Evolutionary conservation across 2,329 filamentous ascomycete genomes (phyloP).

Genomic region (Sphaerulina populicola): DNA sequence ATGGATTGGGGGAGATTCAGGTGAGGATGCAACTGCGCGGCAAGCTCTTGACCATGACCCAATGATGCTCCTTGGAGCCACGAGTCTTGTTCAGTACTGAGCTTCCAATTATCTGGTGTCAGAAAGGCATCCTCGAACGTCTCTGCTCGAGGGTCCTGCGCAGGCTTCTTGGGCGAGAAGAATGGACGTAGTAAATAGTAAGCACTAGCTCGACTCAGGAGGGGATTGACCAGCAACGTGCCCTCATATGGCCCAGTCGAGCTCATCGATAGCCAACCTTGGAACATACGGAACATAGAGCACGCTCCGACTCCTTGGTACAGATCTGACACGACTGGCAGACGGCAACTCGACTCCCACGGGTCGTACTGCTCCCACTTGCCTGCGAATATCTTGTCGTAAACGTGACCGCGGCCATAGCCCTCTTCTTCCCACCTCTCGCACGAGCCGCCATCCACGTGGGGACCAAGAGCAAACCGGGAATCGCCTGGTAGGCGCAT

Average conservation of each 20-base stretch:
- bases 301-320: slow-evolving; percentile 77
- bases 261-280: slow-evolving; percentile 81
- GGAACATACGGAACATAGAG: slow-evolving; percentile 78
- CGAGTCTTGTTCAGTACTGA: slow-evolving; percentile 47
- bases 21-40: slow-evolving; percentile 58
- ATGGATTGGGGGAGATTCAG: slow-evolving; percentile 59
- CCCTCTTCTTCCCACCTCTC: slow-evolving; percentile 52
- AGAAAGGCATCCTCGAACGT: slow-evolving; percentile 40
- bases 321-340: slow-evolving; percentile 61
- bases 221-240: slow-evolving; percentile 72
- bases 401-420: slow-evolving; percentile 56
- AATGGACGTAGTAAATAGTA: slow-evolving; percentile 80
- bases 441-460: slow-evolving; percentile 45
- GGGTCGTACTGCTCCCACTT: slow-evolving; percentile 74
- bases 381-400: slow-evolving; percentile 63
- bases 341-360: slow-evolving; percentile 65
- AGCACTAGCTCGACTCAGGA: slow-evolving; percentile 64
- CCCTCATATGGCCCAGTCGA: slow-evolving; percentile 65
- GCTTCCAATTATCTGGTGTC: slow-evolving; percentile 52
- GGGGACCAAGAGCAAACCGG: slow-evolving; percentile 50
- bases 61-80: slow-evolving; percentile 62
- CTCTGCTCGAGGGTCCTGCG: slow-evolving; percentile 29
- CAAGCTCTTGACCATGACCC: slow-evolving; percentile 62
- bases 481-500: slow-evolving; percentile 49
- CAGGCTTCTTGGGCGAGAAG: slow-evolving; percentile 51